A percentile compares a stretch with the other conserved stretches of the same genome.
Conservation (phyloP, 148 eudicot genomes). For the Rhododendron henanense region DNA sequence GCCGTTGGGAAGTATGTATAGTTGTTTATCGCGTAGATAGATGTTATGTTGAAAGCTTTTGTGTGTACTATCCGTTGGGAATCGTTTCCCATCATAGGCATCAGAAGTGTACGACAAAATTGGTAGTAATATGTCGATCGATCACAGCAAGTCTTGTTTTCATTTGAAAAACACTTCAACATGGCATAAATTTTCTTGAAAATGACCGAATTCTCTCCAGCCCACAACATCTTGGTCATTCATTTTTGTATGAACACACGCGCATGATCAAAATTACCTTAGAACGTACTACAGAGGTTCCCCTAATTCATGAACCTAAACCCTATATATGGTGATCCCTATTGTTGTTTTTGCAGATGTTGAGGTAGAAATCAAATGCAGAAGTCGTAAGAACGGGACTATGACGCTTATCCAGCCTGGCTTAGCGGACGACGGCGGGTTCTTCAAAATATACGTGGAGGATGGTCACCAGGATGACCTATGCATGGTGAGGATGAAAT, state of each 20-base stretch:
- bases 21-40: too few relatives aligned
- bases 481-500: not conserved
- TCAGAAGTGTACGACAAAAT: too few relatives aligned
- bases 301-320: not conserved
- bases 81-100: too few relatives aligned
- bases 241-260: too few relatives aligned
- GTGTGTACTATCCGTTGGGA: not conserved
- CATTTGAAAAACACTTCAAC: too few relatives aligned
- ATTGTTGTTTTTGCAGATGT: not conserved
- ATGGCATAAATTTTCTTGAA: too few relatives aligned
- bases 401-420: not conserved
- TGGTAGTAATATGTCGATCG: too few relatives aligned
- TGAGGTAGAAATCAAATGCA: not conserved
- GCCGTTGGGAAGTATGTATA: not conserved
- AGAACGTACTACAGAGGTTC: not conserved
- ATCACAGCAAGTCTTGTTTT: too few relatives aligned
- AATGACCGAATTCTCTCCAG: too few relatives aligned
- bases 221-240: not conserved
- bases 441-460: not conserved
- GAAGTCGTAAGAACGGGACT: not conserved
- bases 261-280: not conserved
- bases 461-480: not conserved
- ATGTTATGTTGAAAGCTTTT: not conserved
- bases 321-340: not conserved
- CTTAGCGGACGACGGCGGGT: not conserved